These are phyloP conservation scores for Populus hybrid DNA, from an alignment of 441 rosid genomes.

Conservation along the genomic window DNA sequence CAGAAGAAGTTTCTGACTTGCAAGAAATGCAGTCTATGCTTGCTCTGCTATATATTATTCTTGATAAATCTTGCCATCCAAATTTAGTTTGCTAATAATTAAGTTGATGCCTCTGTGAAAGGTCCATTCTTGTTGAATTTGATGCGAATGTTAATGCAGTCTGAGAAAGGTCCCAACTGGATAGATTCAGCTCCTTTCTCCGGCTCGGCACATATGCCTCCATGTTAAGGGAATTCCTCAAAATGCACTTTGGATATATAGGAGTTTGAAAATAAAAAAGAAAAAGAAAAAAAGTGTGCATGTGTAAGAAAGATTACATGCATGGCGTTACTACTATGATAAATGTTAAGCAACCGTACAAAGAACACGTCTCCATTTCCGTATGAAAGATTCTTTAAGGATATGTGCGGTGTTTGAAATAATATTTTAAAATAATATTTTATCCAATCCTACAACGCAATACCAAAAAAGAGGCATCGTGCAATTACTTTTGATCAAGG, in stretches of 20 bases:
- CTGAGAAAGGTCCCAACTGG: constrained; percentile 35
- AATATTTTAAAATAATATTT: no score
- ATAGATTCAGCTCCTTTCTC: constrained; percentile 36
- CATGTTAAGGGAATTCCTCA: not conserved
- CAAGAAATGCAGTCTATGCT: not conserved
- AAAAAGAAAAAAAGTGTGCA: not conserved
- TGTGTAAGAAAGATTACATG: no score
- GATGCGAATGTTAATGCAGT: constrained; percentile 26
- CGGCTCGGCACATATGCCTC: constrained; percentile 38
- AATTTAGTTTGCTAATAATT: no score
- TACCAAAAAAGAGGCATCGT: not conserved
- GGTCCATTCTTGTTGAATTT: constrained; percentile 4
- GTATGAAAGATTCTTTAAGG: no score
- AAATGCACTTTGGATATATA: not conserved
- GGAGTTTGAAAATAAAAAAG: not conserved
- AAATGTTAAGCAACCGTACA: no score
- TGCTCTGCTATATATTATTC: not conserved
- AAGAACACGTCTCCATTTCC: no score
- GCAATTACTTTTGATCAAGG: constrained; percentile 1
- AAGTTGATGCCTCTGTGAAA: not conserved
- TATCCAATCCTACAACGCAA: no score
- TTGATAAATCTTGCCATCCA: not conserved
- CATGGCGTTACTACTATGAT: no score
- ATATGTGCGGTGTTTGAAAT: no score
- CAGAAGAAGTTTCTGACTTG: not conserved